Conservation (phyloP, 495 filamentous ascomycete species). For the Lepidopterella palustris region DNA sequence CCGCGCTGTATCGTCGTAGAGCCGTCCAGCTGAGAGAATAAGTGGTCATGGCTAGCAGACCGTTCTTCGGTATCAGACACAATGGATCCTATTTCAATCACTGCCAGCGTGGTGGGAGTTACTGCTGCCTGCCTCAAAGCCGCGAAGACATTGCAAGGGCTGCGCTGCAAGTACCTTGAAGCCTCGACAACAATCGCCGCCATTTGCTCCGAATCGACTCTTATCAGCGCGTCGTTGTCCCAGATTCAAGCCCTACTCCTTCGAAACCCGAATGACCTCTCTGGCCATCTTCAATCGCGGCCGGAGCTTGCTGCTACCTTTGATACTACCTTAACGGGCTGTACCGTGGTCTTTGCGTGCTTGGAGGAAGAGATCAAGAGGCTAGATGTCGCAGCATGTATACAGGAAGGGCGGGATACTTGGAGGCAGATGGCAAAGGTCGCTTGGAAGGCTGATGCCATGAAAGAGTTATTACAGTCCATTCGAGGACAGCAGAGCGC, state of each 20-base stretch:
- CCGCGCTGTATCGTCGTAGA: too few relatives aligned
- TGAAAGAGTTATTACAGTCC: background rate
- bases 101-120: constrained; percentile 5
- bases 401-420: background rate
- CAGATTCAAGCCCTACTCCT: constrained; percentile 10
- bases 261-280: background rate
- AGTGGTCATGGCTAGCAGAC: too few relatives aligned
- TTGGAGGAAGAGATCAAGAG: constrained; percentile 7
- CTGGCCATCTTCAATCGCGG: constrained; percentile 1
- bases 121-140: constrained; percentile 3
- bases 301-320: constrained; percentile 11
- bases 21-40: too few relatives aligned
- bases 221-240: constrained; percentile 10
- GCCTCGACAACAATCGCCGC: constrained; percentile 12
- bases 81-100: constrained; percentile 16
- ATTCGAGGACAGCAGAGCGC: constrained; percentile 2
- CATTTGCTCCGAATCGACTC: constrained; percentile 10
- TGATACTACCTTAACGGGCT: constrained; percentile 13
- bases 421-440: background rate
- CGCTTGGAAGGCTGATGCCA: background rate
- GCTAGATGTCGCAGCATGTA: background rate
- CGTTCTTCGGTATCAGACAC: too few relatives aligned
- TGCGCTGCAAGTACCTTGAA: constrained; percentile 4
- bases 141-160: constrained; percentile 3
- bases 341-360: constrained; percentile 7